Percentiles rank a stretch among this genome's conserved stretches.
These are phyloP conservation scores for Neofusicoccum sp. DNA, from an alignment of 2,329 filamentous ascomycete species.

Conservation along the genomic window DNA sequence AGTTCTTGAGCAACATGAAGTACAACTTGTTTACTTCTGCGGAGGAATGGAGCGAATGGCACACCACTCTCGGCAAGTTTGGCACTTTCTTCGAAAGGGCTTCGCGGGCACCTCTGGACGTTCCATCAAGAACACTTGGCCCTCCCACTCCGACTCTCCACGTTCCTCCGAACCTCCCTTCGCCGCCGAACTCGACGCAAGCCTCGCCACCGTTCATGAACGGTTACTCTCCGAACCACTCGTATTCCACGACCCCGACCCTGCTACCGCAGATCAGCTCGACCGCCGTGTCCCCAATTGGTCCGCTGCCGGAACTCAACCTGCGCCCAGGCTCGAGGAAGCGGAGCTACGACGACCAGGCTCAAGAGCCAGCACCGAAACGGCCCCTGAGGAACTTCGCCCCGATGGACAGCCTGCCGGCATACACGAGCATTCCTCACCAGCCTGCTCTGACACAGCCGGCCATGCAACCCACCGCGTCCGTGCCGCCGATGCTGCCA, in stretches of 20 bases:
- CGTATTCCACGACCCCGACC: conserved; percentile 43
- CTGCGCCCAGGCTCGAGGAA: conserved; percentile 51
- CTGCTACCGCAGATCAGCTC: conserved; percentile 45
- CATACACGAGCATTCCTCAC: conserved; percentile 26
- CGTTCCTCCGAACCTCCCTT: conserved; percentile 52
- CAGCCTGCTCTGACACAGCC: conserved; percentile 2
- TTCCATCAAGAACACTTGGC: conserved; percentile 38
- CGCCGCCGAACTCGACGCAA: conserved; percentile 54
- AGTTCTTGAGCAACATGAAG: conserved; percentile 97
- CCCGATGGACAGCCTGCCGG: conserved; percentile 3
- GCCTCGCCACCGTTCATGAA: conserved; percentile 52
- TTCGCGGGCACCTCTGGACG: conserved; percentile 49
- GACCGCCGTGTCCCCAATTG: conserved; percentile 48
- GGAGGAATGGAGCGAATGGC: conserved; percentile 85
- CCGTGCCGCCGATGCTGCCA: conserved; percentile 49
- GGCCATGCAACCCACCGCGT: conserved; percentile 34
- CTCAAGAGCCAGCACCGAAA: conserved; percentile 61
- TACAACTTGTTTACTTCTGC: conserved; percentile 89
- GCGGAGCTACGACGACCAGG: conserved; percentile 59
- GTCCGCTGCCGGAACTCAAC: conserved; percentile 45
- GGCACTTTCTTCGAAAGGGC: conserved; percentile 80
- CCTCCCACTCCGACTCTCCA: conserved; percentile 39
- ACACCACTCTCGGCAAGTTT: conserved; percentile 79
- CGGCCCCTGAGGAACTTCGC: conserved; percentile 32
- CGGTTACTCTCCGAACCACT: conserved; percentile 47